These are phyloP conservation scores for Allantophomopsis cytisporea DNA, from an alignment of 2,329 filamentous ascomycete genomes.

Conservation along the genomic window DNA sequence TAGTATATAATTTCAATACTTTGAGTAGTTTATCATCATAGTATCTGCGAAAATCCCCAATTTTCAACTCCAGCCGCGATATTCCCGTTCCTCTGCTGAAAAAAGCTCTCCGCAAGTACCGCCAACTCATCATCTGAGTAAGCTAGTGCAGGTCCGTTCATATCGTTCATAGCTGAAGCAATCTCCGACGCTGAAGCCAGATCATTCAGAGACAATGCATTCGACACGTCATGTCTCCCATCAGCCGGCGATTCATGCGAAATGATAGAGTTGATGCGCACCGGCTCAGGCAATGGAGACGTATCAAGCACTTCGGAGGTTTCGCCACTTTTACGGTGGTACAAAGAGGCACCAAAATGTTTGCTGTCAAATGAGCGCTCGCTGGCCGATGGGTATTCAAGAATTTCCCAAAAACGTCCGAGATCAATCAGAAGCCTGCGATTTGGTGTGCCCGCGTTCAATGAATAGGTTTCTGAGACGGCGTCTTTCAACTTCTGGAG, in stretches of 20 bases:
- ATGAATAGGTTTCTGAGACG: slow-evolving; percentile 27
- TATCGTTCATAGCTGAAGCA: slow-evolving; percentile 2
- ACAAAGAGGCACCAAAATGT: slow-evolving; percentile 27
- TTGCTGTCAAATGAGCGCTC: slow-evolving; percentile 20
- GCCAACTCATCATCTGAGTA: slow-evolving; percentile 27
- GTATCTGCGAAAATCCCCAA: neutral
- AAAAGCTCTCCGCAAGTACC: slow-evolving; percentile 31
- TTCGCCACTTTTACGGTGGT: slow-evolving; percentile 12
- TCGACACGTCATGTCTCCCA: slow-evolving; percentile 6
- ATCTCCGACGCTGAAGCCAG: slow-evolving; percentile 12
- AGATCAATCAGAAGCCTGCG: slow-evolving; percentile 28
- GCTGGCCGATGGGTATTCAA: slow-evolving; percentile 29
- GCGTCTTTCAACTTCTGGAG: slow-evolving; percentile 26
- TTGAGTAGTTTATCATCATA: too few relatives aligned
- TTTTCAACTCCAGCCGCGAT: neutral
- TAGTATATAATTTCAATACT: too few relatives aligned
- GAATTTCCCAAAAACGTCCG: slow-evolving; percentile 31
- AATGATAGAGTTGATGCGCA: slow-evolving; percentile 18
- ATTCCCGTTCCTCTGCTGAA: slow-evolving; percentile 21
- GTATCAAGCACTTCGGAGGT: slow-evolving; percentile 26
- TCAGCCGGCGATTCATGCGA: slow-evolving; percentile 3
- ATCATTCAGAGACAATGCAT: slow-evolving; percentile 7
- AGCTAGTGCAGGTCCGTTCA: slow-evolving; percentile 2
- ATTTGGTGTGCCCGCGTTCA: slow-evolving; percentile 14
- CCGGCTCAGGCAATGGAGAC: slow-evolving; percentile 26